Base-by-base conservation (phyloP, 2,329 filamentous ascomycete genomes). In the Coniochaeta pulveracea region DNA sequence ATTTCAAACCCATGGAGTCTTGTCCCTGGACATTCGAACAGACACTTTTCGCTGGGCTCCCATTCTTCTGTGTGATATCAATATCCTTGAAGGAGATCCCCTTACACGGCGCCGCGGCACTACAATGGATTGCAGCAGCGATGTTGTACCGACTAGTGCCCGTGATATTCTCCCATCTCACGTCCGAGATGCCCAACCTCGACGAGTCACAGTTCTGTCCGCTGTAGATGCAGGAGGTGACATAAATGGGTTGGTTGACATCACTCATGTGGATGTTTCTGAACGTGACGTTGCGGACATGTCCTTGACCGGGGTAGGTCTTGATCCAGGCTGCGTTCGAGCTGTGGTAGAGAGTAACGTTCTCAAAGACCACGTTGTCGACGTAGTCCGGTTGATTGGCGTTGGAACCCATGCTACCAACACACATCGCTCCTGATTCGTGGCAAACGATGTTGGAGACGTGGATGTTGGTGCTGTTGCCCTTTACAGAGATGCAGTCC, bases 91-190 rank as follows among this genome's bases (percentile, higher is more conserved):
- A 67, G 24, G 49, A 52, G 27, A 68, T 51, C 4, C 55, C 55
- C 12, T 56, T 56, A 41, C 64, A 69, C 11, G 63, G 64, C 22
- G 53, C 54, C 3, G 47, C 41, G 9, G 52, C 46, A 10, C 52
- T 54, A 45, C 60, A 64, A 45, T 66, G 61, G 27, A 67, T 62
- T 4, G 57, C 62, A 6, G 56, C 55, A 3, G 57, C 64, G 15
- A 67, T 55, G 42, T 68, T 66, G 40, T 66, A 67, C 19, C 58
- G 48, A 37, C 55, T 60, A 3, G 64, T 68, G 5, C 64, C 64
- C 2, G 58, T 62, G 33, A 69, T 56, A 41, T 69, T 69, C 36
- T 62, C 54, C 61, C 62, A 67, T 24, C 52, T 59, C 16, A 69
- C 48, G 40, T 68, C 60, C 23, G 50, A 51, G 36, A 69, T 66